phyloP scores from a whole-genome alignment of 768 basidiomycete genomes.

The Russula olivacea region DNA sequence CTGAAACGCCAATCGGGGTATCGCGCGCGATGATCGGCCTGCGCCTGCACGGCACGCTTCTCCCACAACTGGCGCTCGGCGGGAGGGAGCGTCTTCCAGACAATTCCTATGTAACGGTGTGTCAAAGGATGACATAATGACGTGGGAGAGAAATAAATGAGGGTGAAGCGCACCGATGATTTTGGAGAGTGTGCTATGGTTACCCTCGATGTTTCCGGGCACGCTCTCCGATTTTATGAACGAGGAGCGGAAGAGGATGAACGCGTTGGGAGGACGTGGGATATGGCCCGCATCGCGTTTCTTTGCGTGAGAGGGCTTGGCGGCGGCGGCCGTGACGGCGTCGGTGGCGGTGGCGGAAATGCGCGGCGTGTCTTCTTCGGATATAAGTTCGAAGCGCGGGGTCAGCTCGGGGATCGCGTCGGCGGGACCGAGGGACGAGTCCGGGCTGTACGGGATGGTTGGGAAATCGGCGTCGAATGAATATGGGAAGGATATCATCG shows the following conservation, averaged over 20 bases:
- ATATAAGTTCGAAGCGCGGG: slow-evolving; percentile 32
- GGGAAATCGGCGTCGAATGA: slow-evolving; percentile 61
- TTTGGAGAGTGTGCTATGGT: slow-evolving; percentile 73
- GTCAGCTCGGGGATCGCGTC: slow-evolving; percentile 32
- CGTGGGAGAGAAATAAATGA: not conserved
- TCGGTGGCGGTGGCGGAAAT: slow-evolving; percentile 29
- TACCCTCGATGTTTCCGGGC: slow-evolving; percentile 72
- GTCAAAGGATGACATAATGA: slow-evolving; percentile 1
- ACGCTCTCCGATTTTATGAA: slow-evolving; percentile 72
- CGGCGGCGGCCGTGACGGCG: not conserved
- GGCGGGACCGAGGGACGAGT: not conserved
- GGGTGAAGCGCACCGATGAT: slow-evolving; percentile 56
- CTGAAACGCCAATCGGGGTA: slow-evolving; percentile 84
- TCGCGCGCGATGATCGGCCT: slow-evolving; percentile 63
- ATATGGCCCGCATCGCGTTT: slow-evolving; percentile 68
- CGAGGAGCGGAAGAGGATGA: slow-evolving; percentile 76
- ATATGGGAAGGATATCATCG: slow-evolving; percentile 41
- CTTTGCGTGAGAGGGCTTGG: slow-evolving; percentile 45
- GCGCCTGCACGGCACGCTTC: slow-evolving; percentile 61
- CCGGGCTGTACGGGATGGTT: slow-evolving; percentile 42
- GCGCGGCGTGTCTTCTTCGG: slow-evolving; percentile 22
- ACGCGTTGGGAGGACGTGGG: slow-evolving; percentile 79
- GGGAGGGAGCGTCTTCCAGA: slow-evolving; percentile 65
- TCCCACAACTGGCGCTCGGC: slow-evolving; percentile 73
- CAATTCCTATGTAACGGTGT: slow-evolving; percentile 44